A percentile compares a stretch with the other conserved stretches of the same genome.
phyloP scores from a whole-genome alignment of 2,329 filamentous ascomycete species.

The Incumbomyces lentus region DNA sequence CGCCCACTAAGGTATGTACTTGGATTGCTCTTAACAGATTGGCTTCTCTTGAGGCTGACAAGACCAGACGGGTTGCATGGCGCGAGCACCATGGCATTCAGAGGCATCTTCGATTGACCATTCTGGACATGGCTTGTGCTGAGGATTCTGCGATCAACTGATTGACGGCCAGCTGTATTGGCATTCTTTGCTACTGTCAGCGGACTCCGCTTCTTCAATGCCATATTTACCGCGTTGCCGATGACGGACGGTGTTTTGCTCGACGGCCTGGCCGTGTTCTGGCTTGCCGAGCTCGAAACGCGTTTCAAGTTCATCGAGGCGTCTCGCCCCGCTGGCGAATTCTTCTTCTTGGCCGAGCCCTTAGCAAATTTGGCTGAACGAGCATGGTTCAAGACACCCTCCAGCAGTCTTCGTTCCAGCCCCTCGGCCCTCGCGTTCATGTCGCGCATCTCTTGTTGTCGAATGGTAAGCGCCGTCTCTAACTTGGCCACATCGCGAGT shows the following conservation, averaged over 20 bases:
- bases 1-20: slow-evolving; percentile 40
- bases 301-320: slow-evolving; percentile 45
- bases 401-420: slow-evolving; percentile 82
- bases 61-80: slow-evolving; percentile 26
- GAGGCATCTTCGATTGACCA: slow-evolving; percentile 45
- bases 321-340: slow-evolving; percentile 17
- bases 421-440: slow-evolving; percentile 86
- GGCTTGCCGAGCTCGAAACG: slow-evolving; percentile 36
- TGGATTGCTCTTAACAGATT: slow-evolving; percentile 60
- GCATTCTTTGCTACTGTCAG: slow-evolving; percentile 30
- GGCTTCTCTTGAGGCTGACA: slow-evolving; percentile 61
- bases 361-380: slow-evolving; percentile 61
- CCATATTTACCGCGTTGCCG: slow-evolving; percentile 32
- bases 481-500: slow-evolving; percentile 80
- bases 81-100: slow-evolving; percentile 29
- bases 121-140: slow-evolving; percentile 83
- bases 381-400: slow-evolving; percentile 93
- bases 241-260: slow-evolving; percentile 24
- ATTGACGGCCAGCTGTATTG: slow-evolving; percentile 32
- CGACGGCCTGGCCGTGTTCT: slow-evolving; percentile 29
- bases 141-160: slow-evolving; percentile 63
- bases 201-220: slow-evolving; percentile 43
- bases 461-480: slow-evolving; percentile 78
- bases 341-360: slow-evolving; percentile 24
- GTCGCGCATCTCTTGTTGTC: slow-evolving; percentile 77